phyloP scores from a whole-genome alignment of 2,329 filamentous ascomycete genomes.

The Fusarium newnesense region DNA sequence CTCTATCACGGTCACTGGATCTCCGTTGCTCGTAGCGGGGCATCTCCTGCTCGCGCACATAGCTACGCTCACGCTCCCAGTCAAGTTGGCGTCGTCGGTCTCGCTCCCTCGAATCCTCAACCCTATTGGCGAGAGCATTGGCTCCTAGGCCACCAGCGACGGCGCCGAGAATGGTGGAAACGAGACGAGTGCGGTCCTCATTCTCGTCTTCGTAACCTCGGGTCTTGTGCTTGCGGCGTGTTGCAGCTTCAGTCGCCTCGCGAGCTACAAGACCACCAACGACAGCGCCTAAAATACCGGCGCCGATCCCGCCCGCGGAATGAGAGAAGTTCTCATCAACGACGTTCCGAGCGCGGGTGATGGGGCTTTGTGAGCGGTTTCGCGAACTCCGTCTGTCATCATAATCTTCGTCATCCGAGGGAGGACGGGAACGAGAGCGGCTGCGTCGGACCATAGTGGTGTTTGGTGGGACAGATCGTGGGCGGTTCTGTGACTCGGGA shows the following conservation, averaged over 20 bases:
- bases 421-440: constrained; percentile 41
- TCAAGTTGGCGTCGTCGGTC: constrained; percentile 47
- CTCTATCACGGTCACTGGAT: constrained; percentile 24
- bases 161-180: constrained; percentile 64
- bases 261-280: constrained; percentile 65
- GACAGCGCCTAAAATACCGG: constrained; percentile 63
- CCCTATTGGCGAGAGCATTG: constrained; percentile 59
- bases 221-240: constrained; percentile 44
- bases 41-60: constrained; percentile 45
- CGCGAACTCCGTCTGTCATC: constrained; percentile 41
- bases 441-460: constrained; percentile 39
- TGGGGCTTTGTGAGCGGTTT: constrained; percentile 47
- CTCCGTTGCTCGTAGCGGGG: constrained; percentile 40
- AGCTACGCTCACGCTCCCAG: constrained; percentile 52
- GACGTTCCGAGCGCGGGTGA: constrained; percentile 54
- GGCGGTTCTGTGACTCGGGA: constrained; percentile 41
- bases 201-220: constrained; percentile 42
- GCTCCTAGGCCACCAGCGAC: constrained; percentile 66
- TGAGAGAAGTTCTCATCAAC: constrained; percentile 60
- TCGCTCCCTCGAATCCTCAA: constrained; percentile 52
- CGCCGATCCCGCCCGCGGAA: constrained; percentile 60
- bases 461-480: constrained; percentile 49
- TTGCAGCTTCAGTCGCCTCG: constrained; percentile 57
- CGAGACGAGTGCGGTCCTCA: constrained; percentile 48
- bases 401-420: constrained; percentile 34